phyloP scores from a whole-genome alignment of 108 stramenopile genomes.

The Asterionellopsis glacialis region DNA sequence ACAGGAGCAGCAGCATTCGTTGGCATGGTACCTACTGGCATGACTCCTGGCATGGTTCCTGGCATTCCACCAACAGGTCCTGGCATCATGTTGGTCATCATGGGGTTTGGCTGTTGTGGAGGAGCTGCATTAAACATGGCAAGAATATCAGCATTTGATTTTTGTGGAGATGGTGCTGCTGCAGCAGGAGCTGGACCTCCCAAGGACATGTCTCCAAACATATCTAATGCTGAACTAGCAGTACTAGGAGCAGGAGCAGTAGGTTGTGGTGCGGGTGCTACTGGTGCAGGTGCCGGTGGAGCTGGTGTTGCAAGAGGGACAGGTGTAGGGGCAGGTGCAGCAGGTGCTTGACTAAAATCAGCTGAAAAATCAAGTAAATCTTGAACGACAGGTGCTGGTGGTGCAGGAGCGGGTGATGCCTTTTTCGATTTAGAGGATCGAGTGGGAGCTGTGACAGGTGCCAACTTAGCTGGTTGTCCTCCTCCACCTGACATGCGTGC shows the following conservation, averaged over 20 bases:
- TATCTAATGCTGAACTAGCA: constrained; percentile 23
- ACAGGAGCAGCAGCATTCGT: constrained; percentile 17
- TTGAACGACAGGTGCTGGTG: constrained; percentile 16
- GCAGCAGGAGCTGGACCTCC: constrained; percentile 3
- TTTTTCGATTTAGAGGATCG: constrained; percentile 16
- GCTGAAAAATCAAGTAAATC: constrained; percentile 48
- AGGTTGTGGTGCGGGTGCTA: constrained; percentile 18
- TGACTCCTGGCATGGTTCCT: constrained; percentile 2
- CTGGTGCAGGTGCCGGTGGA: constrained; percentile 6
- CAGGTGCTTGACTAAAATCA: constrained; percentile 23
- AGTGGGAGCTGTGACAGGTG: constrained; percentile 30
- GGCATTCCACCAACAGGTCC: constrained; percentile 18
- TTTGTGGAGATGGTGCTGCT: constrained; percentile 8
- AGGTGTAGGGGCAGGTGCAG: constrained; percentile 16
- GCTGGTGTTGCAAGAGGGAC: constrained; percentile 2
- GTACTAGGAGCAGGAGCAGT: constrained; percentile 11
- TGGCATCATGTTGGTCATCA: constrained; percentile 11
- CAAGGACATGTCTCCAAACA: constrained; percentile 42
- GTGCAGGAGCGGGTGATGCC: constrained; percentile 24
- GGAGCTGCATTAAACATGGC: constrained; percentile 52
- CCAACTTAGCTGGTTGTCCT: neutral
- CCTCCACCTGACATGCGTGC: constrained; percentile 16
- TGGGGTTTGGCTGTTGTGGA: constrained; percentile 11
- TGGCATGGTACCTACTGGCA: constrained; percentile 28
- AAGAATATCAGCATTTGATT: constrained; percentile 60